Conservation (phyloP, 1,139 yeast species). For the Hyphopichia wangnamkhiaoensis region DNA sequence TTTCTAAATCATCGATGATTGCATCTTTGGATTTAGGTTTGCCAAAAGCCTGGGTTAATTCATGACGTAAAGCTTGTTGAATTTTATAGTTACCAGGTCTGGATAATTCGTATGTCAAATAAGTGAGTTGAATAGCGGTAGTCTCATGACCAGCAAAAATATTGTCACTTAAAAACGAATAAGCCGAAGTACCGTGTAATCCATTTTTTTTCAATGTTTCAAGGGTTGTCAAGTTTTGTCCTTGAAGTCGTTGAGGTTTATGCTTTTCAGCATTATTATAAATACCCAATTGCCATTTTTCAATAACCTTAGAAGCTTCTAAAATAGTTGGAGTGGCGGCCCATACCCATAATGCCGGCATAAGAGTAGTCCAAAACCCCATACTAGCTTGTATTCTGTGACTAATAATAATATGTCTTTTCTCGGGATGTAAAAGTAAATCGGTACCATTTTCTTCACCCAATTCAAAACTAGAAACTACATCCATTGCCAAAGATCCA, state of each 20-base stretch:
- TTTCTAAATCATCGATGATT: constrained; percentile 33
- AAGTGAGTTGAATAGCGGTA: constrained; percentile 67
- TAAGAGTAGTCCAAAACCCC: constrained; percentile 68
- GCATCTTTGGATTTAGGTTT: constrained; percentile 23
- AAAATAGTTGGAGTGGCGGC: constrained; percentile 46
- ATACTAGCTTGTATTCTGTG: constrained; percentile 61
- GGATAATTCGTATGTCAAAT: constrained; percentile 60
- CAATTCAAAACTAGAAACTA: constrained; percentile 60
- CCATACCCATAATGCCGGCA: constrained; percentile 55
- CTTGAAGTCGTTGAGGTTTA: constrained; percentile 20
- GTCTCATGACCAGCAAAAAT: constrained; percentile 76
- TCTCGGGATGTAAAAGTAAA: constrained; percentile 37
- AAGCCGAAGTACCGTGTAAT: constrained; percentile 33
- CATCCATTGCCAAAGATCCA: constrained; percentile 74
- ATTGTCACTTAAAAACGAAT: constrained; percentile 42
- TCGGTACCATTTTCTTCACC: constrained; percentile 51
- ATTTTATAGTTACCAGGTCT: constrained; percentile 43
- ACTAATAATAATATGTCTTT: constrained; percentile 43
- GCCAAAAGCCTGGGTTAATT: constrained; percentile 38
- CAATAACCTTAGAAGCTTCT: constrained; percentile 40
- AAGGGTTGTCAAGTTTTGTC: constrained; percentile 31
- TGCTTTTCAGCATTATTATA: constrained; percentile 40
- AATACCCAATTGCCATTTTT: constrained; percentile 52
- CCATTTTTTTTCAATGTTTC: constrained; percentile 37
- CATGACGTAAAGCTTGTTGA: constrained; percentile 46